These are phyloP conservation scores for Penicillium simplicissimum DNA, from an alignment of 495 filamentous ascomycete genomes.

Conservation along the genomic window DNA sequence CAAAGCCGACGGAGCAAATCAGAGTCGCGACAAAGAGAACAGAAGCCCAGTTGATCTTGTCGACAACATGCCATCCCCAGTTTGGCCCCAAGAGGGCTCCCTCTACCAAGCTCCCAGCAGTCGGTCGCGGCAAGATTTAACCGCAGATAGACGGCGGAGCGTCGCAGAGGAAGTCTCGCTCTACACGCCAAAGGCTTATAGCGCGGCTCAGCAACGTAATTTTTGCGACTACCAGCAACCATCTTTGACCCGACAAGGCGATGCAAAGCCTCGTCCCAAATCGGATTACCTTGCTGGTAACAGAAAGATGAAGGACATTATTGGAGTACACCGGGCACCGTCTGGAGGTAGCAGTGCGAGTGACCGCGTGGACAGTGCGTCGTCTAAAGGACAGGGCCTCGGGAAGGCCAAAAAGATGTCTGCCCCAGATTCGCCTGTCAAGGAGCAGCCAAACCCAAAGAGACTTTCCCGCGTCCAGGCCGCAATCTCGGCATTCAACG, in stretches of 20 bases:
- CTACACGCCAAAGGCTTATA: constrained; percentile 63
- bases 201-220: constrained; percentile 64
- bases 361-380: constrained; percentile 18
- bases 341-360: constrained; percentile 24
- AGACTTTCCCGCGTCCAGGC: constrained; percentile 61
- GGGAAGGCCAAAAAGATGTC: constrained; percentile 25
- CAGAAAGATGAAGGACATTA: constrained; percentile 40
- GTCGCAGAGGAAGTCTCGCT: constrained; percentile 60
- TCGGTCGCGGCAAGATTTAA: constrained; percentile 23
- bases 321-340: constrained; percentile 29
- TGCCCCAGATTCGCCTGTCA: constrained; percentile 25
- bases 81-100: constrained; percentile 70
- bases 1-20: constrained; percentile 51
- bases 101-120: constrained; percentile 41
- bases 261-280: constrained; percentile 52
- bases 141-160: constrained; percentile 41
- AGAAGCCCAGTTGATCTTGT: constrained; percentile 52
- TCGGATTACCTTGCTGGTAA: constrained; percentile 49
- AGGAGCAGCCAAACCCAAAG: constrained; percentile 36
- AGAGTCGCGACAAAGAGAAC: constrained; percentile 71
- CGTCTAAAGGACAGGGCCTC: constrained; percentile 22
- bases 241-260: constrained; percentile 45
- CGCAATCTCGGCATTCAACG: constrained; percentile 63
- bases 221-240: constrained; percentile 61
- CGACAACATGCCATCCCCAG: constrained; percentile 61